Base-by-base conservation (phyloP, 1,139 yeast species). In the Diutina rugosa region DNA sequence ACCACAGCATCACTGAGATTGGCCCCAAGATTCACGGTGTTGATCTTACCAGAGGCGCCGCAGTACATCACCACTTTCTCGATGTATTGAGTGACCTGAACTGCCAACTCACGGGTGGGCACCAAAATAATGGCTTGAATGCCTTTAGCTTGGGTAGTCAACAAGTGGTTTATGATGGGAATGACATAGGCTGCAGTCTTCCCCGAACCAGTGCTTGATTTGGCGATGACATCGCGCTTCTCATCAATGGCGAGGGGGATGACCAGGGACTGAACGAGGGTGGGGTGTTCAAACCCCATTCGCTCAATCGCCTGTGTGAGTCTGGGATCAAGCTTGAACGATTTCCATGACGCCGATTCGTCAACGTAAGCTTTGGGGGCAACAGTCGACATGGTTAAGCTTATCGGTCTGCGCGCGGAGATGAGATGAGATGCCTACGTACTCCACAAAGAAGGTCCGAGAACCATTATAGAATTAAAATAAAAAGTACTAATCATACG, bases 181-280 rank as follows among this genome's bases (percentile, higher is more conserved):
- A 90, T 78, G 60, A 84, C 69, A 66, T 89, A 90, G 1, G 96
- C 95, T 28, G 87, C 87, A 0, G 97, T 90, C 68, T 90, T 90
- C 61, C 97, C 97, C 3, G 95, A 86, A 7, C 97, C 97, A 1
- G 97, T 90, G 47, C 87, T 82, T 18, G 97, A 96, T 64, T 87
- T 82, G 38, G 96, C 96, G 46, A 90, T 85, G 61, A 90, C 85
- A 67, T 90, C 96, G 70, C 90, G 82, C 64, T 85, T 86, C 62
- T 88, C 95, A 62, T 89, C 88, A 57, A 93, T 71, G 1, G 98
- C 97, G 57, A 93, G 73, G 41, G 96, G 97, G 59, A 93, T 89
- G n/a, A 96, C 90, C 68, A 84, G 85, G 7, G 95, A 82, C 72
- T 93, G 99, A 56, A 93, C 87, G 58, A 89, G 77, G 1, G 98